These are phyloP conservation scores for Hibiscus trionum DNA, from an alignment of 345 rosid species.

Conservation along the genomic window DNA sequence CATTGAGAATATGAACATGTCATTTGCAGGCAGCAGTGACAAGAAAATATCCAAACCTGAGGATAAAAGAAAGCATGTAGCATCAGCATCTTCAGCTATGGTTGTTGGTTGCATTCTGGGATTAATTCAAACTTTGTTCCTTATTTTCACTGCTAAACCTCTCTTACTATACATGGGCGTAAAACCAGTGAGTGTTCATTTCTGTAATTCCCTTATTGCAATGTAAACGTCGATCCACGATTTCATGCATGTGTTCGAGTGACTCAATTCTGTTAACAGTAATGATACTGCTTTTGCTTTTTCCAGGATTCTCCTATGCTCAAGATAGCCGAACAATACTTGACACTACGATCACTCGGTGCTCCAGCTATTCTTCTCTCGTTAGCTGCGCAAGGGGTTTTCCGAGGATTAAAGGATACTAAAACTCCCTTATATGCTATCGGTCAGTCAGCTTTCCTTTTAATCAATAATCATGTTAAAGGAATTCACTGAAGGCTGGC, in stretches of 20 bases:
- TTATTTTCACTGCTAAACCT: conserved; percentile 41
- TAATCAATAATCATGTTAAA: neutral
- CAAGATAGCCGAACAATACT: conserved; percentile 41
- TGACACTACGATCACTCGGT: conserved; percentile 54
- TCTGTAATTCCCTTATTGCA: neutral
- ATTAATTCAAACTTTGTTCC: conserved; percentile 44
- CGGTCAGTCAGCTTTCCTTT: conserved; percentile 15
- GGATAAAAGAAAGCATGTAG: conserved; percentile 31
- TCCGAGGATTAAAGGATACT: conserved; percentile 57
- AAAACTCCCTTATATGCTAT: conserved; percentile 43
- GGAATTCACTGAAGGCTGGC: neutral
- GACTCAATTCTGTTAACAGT: neutral
- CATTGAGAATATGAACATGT: conserved; percentile 16
- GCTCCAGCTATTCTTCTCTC: conserved; percentile 59
- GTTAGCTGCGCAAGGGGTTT: conserved; percentile 55
- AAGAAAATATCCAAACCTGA: conserved; percentile 8
- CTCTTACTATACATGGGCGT: conserved; percentile 54
- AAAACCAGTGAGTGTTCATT: conserved; percentile 27
- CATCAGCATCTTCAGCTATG: conserved; percentile 61
- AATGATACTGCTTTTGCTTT: neutral
- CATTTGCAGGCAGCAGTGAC: neutral
- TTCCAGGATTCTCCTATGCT: conserved; percentile 50
- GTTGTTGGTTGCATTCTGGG: conserved; percentile 55
- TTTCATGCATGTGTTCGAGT: neutral
- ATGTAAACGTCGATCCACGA: neutral